Conservation (phyloP, 192 early-diverging fungal genomes). For the Gamsiella multidivaricata region DNA sequence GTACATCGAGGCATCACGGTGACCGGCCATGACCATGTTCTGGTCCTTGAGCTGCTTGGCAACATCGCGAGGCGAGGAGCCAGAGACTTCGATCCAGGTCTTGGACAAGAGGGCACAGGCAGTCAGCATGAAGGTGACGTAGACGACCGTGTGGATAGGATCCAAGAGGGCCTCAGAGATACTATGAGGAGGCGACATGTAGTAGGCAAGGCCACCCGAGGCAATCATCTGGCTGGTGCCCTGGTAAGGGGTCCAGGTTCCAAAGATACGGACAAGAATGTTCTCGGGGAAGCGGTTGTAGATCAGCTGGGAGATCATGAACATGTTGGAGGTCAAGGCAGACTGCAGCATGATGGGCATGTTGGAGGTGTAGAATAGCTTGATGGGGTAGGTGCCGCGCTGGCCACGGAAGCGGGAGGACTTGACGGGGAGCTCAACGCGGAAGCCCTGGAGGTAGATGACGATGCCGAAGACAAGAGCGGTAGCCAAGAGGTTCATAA, state of each 20-base stretch:
- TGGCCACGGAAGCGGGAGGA: constrained; percentile 96
- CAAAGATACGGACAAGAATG: constrained; percentile 91
- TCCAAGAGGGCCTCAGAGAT: constrained; percentile 86
- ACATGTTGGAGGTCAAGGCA: constrained; percentile 95
- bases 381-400: constrained; percentile 98
- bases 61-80: constrained; percentile 97
- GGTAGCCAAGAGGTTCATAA: constrained; percentile 94
- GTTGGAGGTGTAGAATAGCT: constrained; percentile 99
- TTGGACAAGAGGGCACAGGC: constrained; percentile 97
- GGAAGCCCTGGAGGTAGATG: constrained; percentile 99
- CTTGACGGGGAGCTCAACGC: constrained; percentile 99
- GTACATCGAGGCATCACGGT: constrained; percentile 97
- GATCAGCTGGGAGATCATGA: constrained; percentile 98
- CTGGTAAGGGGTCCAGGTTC: constrained; percentile 95
- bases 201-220: constrained; percentile 94
- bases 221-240: constrained; percentile 97
- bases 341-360: constrained; percentile 99
- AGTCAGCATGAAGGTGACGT: constrained; percentile 93
- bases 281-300: constrained; percentile 98
- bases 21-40: constrained; percentile 92
- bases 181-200: constrained; percentile 95
- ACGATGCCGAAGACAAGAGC: constrained; percentile 87
- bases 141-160: constrained; percentile 95
- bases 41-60: constrained; percentile 98
- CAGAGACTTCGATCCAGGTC: constrained; percentile 99